Evolutionary conservation across 2,329 filamentous ascomycete genomes (phyloP), one percentile per base, ranked within the genome.

Genomic region (Dothistroma pini): DNA sequence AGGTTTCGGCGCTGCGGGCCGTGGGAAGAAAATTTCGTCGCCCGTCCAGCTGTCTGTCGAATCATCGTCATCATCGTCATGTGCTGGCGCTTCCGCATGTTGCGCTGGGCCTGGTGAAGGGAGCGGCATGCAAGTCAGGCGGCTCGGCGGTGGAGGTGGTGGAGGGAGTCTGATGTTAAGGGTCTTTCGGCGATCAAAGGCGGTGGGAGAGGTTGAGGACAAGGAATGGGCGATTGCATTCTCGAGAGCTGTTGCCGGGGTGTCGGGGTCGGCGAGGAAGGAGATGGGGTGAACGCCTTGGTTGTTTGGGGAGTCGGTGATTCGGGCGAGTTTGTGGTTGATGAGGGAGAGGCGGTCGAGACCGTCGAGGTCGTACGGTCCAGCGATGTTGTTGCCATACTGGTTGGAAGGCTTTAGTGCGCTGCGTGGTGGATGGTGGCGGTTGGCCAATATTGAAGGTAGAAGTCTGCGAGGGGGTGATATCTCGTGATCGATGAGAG

Each of bases 11-110:
- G 1, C 29, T 16, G 58, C 58, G 2, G 61, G 59, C 9, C 58
- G 60, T 19, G 61, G 63, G 10, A 63, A 53, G 57, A 68, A 70
- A 9, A 63, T 44, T 3, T 70, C 68, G 44, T 70, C 68, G 34
- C 60, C 67, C 0, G 67, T 69, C 67, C 67, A 70, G 5, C 56
- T 57, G 11, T 67, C 68, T 11, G 66, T 68, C 14, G 65, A 69
- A 1, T 49, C 22, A 12, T 51, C 48, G 11, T 51, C 48, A 44
- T 44, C 41, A 19, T 44, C 41, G n/a, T 44, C 41, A 8, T n/a
- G 41, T 4, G n/a, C 41, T 44, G 16, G 41, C 3, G 16, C 1
- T 44, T 14, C 41, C 4, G 8, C 16, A n/a, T 14, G 41, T n/a
- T 5, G 8, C 14, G n/a, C 41, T 44, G 41, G 41, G 4, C 8